Evolutionary conservation across 305 asterid species (phyloP), one percentile per base, ranked within the genome.

Genomic region (Rubia tinctorum): DNA sequence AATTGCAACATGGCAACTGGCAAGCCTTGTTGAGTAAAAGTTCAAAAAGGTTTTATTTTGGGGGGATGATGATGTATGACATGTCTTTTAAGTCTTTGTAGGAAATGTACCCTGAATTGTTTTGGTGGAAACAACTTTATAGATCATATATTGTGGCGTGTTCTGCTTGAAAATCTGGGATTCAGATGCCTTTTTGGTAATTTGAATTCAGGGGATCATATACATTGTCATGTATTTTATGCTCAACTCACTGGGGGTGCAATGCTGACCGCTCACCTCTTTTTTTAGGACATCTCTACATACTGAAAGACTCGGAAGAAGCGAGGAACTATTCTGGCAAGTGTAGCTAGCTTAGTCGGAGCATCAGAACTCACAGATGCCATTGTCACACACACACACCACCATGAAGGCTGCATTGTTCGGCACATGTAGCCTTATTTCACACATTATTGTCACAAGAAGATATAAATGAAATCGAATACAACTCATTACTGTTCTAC

Each of bases 301-400:
- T 61, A 90, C 97, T 0, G 96, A 88, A 59, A 95, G n/a, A 55
- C 92, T 91, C 2, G 97, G 92, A 69, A 91, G 93, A 77, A 95
- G 96, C 58, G 34, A 71, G 22, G 99, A 91, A 78, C 97, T 95
- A 81, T 93, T 95, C 84, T 88, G 98, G 85, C 99, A 95, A 6
- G 95, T 93, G 86, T 95, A 95, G 74, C 99, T 97, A 8, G 99
- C 99, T 55, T 95, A 95, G 66, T 95, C 99, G 0, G 99, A 91
- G 83, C 99, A 95, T 2, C 99, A 97, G 70, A 95, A 95, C 86
- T 95, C 99, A 72, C 99, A 95, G 11, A 88, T 88, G 53, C 99
- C 98, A 39, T 95, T 86, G 80, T 95, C n/a, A n/a, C n/a, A n/a
- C 98, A 76, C 99, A 95, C 17, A 95, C 99, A 73, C 99, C 99